Base-by-base conservation (phyloP, 2,329 filamentous ascomycete genomes). In the Dactylellina cionopaga region DNA sequence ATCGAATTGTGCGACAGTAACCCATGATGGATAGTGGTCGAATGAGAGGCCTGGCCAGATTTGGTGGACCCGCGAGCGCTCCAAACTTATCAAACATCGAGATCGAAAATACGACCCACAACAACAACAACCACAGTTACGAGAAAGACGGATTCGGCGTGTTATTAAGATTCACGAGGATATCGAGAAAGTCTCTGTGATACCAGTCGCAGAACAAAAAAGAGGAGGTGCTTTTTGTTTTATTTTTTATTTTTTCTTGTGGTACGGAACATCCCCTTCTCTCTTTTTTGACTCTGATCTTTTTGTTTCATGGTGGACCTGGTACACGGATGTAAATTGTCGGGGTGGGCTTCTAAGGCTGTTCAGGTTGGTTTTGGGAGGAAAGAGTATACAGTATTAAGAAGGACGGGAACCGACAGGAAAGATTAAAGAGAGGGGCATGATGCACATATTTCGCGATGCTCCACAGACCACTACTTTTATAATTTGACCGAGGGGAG, bases 21-120 rank as follows among this genome's bases (percentile, higher is more conserved):
- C 66, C 27, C 66, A 72, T 64, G 54, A 72, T 72, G 68, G 68
- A 65, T 47, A 63, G 51, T 47, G 59, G 59, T 46, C 35, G 59
- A 59, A 65, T 60, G 29, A 24, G 43, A 65, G 54, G 39, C 44
- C 46, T 54, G 63, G 63, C 54, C 54, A 60, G 29, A 65, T 55
- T 65, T 64, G 68, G 39, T 65, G 68, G 59, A 72, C 39, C 35
- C 31, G 41, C 54, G 46, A 64, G 59, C 35, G 54, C 44, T 65
- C 35, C 51, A 44, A 51, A 72, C n/a, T 24, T 47, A 60, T 27
- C 59, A 33, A 51, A 33, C 59, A 11, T 63, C 19, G n/a, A 29
- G 10, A 64, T 72, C 59, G 52, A 72, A 35, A 29, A 52, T n/a
- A n/a, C n/a, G n/a, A n/a, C n/a, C n/a, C n/a, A n/a, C n/a, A n/a